Percentiles rank a stretch among this genome's conserved stretches.
Evolutionary conservation across 768 basidiomycete genomes (phyloP).

Genomic region (Krasilnikovozyma curviuscula): DNA sequence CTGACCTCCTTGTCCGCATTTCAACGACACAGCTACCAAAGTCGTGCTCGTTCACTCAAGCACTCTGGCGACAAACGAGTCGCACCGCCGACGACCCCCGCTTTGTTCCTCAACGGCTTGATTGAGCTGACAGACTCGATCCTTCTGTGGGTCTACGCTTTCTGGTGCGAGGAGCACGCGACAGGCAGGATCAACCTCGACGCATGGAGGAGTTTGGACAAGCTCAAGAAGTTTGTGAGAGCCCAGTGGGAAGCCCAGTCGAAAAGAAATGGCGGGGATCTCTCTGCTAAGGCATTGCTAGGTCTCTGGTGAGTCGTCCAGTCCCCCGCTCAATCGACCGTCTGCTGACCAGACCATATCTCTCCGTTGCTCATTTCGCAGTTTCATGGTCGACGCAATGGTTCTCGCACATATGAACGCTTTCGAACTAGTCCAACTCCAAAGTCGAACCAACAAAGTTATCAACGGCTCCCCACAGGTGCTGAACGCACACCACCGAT

Average conservation of each 20-base stretch:
- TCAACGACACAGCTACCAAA: background rate
- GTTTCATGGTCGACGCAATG: constrained; percentile 10
- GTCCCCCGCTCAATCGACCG: too few species aligned
- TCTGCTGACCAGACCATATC: background rate
- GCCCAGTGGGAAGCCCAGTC: constrained; percentile 5
- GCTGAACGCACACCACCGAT: background rate
- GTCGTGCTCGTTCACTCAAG: constrained; percentile 2
- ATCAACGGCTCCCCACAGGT: background rate
- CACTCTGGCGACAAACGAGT: constrained; percentile 7
- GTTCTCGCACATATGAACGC: constrained; percentile 7
- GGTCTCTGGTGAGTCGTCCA: background rate
- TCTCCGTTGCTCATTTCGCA: background rate
- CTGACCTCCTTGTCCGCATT: background rate
- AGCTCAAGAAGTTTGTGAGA: constrained; percentile 9
- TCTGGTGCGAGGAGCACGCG: constrained; percentile 9
- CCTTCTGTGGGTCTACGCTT: constrained; percentile 12
- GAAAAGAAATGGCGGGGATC: constrained; percentile 1
- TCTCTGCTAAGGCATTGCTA: background rate
- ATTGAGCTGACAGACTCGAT: constrained; percentile 12
- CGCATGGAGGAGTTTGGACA: constrained; percentile 8
- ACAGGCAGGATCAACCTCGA: constrained; percentile 8
- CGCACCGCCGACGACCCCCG: background rate
- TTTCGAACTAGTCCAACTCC: constrained; percentile 1
- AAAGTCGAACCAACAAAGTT: constrained; percentile 3
- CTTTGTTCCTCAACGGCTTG: constrained; percentile 1